Percentiles rank a stretch among this genome's conserved stretches.
These are phyloP conservation scores for Cladosporium sp. DNA, from an alignment of 2,329 filamentous ascomycete species.

Conservation along the genomic window DNA sequence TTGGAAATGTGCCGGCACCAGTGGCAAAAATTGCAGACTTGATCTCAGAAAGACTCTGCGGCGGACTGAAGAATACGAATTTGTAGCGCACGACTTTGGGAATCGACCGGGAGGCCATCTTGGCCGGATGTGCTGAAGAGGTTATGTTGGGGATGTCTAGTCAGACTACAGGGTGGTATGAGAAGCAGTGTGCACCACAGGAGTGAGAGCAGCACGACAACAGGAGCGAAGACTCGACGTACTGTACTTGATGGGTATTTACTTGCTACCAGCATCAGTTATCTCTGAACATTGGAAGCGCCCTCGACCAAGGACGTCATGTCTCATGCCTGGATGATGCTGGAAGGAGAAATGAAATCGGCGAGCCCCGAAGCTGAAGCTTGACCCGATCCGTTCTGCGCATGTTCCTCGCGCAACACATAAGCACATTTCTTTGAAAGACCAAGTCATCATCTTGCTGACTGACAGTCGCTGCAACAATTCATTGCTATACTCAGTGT, in stretches of 20 bases:
- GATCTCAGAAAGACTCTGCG: slow-evolving; percentile 38
- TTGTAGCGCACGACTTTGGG: slow-evolving; percentile 36
- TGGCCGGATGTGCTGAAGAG: not conserved
- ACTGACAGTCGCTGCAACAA: not conserved
- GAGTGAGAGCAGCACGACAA: not conserved
- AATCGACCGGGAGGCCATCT: not conserved
- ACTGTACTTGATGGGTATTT: not conserved
- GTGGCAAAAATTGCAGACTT: slow-evolving; percentile 49
- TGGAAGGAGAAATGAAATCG: not conserved
- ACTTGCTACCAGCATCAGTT: not conserved
- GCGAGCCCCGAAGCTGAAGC: not conserved
- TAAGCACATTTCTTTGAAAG: not conserved
- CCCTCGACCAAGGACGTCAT: not conserved
- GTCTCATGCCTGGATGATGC: not conserved
- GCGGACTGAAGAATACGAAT: slow-evolving; percentile 48
- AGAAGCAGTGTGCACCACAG: not conserved
- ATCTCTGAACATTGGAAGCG: not conserved
- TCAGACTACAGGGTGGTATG: not conserved
- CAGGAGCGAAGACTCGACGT: not conserved
- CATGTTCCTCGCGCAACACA: not conserved
- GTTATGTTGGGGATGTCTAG: not conserved
- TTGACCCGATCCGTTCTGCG: not conserved
- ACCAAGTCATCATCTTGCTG: not conserved
- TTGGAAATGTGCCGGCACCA: slow-evolving; percentile 47
- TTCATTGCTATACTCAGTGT: too few species aligned